Evolutionary conservation across 768 basidiomycete genomes (phyloP), one percentile per base, ranked within the genome.

Genomic region (Pisolithus albus): DNA sequence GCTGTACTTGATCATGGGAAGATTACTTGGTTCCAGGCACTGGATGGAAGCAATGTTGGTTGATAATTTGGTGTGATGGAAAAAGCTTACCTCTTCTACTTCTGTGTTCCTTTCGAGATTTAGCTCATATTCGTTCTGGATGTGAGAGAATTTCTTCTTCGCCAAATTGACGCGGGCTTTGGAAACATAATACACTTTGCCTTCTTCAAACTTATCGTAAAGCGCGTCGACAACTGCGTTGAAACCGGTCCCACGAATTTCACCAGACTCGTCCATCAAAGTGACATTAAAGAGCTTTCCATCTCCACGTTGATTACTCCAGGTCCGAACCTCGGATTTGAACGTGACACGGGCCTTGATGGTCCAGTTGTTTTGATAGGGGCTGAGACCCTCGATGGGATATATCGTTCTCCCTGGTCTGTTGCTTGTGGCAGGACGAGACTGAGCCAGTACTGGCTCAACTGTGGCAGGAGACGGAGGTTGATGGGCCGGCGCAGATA

Each of bases 331-430:
- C 0, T 97, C 96, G 1, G 82, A 81, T 67, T 95, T 97, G 55
- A 88, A 81, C 11, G 83, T 88, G 46, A 97, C 91, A 39, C 91
- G 86, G 26, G 91, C 95, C 66, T 92, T 93, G 75, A 98, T 95
- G 9, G 90, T 93, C 96, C 96, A 99, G 68, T 91, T 91, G 72
- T 95, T 97, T 69, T 96, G 92, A 61, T 97, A 98, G 8, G 95
- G 95, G 62, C 88, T 93, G 42, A 98, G 79, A 5, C 84, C 88
- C 64, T 96, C 95, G 57, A 99, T 98, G 2, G 94, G 95, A 67
- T 84, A 84, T 30, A 84, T 66, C 11, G 63, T 61, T 37, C 65
- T 67, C 23, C 62, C 59, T 34, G 50, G 41, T 51, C 51, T 59
- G 16, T 54, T 58, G 39, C 51, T 51, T 49, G 58, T n/a, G 18